These are phyloP conservation scores for Suillus hirtellus DNA, from an alignment of 768 basidiomycete genomes.

Conservation along the genomic window DNA sequence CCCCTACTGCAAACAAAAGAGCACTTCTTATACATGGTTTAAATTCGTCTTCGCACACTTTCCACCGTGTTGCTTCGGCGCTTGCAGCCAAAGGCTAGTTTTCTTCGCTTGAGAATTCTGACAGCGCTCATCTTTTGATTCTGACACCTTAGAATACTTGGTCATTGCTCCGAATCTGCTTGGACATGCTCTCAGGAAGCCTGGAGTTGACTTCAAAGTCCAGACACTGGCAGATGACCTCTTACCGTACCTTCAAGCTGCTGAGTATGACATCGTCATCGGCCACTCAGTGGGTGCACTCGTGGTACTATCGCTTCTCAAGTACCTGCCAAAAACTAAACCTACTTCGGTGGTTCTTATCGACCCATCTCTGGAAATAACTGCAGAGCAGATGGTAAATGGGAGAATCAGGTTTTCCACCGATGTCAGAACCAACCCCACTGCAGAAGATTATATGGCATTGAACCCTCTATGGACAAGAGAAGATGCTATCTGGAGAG, in stretches of 20 bases:
- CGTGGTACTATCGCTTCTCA: conserved; percentile 16
- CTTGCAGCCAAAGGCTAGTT: conserved; percentile 21
- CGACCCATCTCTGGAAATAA: conserved; percentile 19
- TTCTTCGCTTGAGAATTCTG: not conserved
- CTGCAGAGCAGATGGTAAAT: conserved; percentile 3
- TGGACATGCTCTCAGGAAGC: conserved; percentile 20
- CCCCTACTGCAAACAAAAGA: conserved; percentile 18
- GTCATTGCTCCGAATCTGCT: conserved; percentile 26
- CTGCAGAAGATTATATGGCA: conserved; percentile 6
- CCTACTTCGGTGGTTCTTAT: conserved; percentile 18
- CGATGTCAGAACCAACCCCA: conserved; percentile 6
- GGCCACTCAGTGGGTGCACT: conserved; percentile 26
- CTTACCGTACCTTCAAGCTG: conserved; percentile 4
- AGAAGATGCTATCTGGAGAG: conserved; percentile 13
- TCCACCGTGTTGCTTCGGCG: conserved; percentile 17
- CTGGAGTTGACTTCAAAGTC: conserved; percentile 1
- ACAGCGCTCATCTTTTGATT: not conserved
- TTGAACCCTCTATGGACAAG: conserved; percentile 10
- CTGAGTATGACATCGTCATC: conserved; percentile 13
- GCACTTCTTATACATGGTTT: conserved; percentile 25
- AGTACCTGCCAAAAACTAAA: conserved; percentile 14
- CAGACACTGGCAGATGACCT: conserved; percentile 4
- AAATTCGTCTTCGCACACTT: conserved; percentile 15
- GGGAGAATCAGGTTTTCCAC: not conserved
- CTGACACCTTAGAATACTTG: conserved; percentile 20